Evolutionary conservation across 306 rosid genomes (phyloP).

Genomic region (Carpinus fangiana): DNA sequence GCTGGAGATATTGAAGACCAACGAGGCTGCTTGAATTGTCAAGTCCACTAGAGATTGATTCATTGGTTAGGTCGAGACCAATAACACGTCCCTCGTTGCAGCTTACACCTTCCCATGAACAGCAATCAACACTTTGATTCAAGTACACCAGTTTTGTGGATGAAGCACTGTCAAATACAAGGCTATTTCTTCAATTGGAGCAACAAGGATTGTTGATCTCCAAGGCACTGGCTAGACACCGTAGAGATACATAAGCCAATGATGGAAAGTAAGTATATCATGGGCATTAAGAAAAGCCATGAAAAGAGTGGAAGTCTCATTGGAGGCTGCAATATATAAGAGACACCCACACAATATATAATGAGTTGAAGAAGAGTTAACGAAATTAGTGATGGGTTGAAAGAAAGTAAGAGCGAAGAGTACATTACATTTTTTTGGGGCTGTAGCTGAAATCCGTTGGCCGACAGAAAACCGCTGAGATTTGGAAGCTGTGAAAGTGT

Average conservation of each 20-base stretch:
- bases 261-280: slow-evolving; percentile 3
- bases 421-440: no score
- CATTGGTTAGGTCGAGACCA: slow-evolving; percentile 29
- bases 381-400: neutral
- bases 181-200: slow-evolving; percentile 43
- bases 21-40: slow-evolving; percentile 30
- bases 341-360: neutral
- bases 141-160: slow-evolving; percentile 38
- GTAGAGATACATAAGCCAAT: slow-evolving; percentile 10
- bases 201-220: slow-evolving; percentile 41
- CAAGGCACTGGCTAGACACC: slow-evolving; percentile 37
- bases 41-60: slow-evolving; percentile 29
- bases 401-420: neutral
- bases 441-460: no score
- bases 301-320: slow-evolving; percentile 34
- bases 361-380: no score
- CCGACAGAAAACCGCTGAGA: no score
- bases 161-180: neutral
- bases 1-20: slow-evolving; percentile 27
- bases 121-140: slow-evolving; percentile 23
- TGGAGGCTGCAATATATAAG: neutral
- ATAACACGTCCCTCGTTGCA: slow-evolving; percentile 35
- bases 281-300: slow-evolving; percentile 26
- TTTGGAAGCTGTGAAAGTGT: no score
- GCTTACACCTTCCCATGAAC: slow-evolving; percentile 20